Conservation (phyloP, 345 rosid species). For the Luvunga scandens region DNA sequence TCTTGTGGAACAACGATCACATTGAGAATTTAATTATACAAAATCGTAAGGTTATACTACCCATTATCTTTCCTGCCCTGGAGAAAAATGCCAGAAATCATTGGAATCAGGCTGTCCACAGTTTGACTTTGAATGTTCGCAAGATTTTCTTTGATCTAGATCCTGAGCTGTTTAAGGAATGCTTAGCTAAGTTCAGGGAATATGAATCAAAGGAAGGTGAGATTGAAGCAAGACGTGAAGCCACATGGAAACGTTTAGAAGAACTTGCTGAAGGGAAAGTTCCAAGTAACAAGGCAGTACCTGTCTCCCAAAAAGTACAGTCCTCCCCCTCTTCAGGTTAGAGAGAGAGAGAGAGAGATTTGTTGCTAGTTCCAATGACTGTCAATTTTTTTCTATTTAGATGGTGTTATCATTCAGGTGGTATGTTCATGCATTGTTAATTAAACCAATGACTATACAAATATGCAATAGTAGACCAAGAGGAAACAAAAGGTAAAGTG, state of each 20-base stretch:
- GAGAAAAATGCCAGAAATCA: constrained; percentile 63
- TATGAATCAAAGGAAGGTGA: constrained; percentile 50
- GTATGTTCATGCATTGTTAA: constrained; percentile 1
- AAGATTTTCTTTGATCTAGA: constrained; percentile 65
- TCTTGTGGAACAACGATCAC: constrained; percentile 75
- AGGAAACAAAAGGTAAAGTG: not conserved
- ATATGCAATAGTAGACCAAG: not conserved
- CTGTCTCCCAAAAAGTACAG: constrained; percentile 19
- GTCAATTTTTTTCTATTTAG: constrained; percentile 9
- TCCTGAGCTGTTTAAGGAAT: constrained; percentile 60
- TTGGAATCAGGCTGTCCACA: constrained; percentile 75
- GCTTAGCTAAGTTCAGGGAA: constrained; percentile 52
- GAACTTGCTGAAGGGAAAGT: constrained; percentile 42
- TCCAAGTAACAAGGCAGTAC: constrained; percentile 25
- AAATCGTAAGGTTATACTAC: constrained; percentile 57
- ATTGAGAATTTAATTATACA: constrained; percentile 64
- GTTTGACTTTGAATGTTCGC: constrained; percentile 62
- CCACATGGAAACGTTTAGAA: constrained; percentile 67
- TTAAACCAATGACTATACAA: not conserved
- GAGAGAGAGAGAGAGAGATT: constrained; percentile 8
- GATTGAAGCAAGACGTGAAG: constrained; percentile 45
- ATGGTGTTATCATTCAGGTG: constrained; percentile 10
- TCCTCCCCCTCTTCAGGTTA: constrained; percentile 18
- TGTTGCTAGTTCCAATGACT: constrained; percentile 6
- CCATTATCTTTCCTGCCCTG: constrained; percentile 60